phyloP scores from a whole-genome alignment of 495 filamentous ascomycete genomes.

The Clohesyomyces aquaticus region DNA sequence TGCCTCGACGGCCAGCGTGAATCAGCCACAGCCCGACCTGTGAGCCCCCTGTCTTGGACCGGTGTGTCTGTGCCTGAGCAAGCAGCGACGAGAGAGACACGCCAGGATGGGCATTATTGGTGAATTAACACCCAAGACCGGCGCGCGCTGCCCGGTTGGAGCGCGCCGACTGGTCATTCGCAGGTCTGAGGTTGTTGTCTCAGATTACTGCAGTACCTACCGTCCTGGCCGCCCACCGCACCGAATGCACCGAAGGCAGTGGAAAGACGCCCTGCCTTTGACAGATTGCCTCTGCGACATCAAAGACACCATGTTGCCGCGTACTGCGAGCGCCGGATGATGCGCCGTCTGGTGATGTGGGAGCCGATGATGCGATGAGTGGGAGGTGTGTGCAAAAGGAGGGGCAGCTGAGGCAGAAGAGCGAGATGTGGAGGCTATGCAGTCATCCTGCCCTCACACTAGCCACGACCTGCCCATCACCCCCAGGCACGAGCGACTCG shows the following conservation, averaged over 20 bases:
- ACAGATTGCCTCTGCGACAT: not conserved
- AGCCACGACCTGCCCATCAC: slow-evolving; percentile 13
- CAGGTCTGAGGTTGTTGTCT: slow-evolving; percentile 10
- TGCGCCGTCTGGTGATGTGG: slow-evolving; percentile 2
- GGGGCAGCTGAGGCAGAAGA: slow-evolving; percentile 10
- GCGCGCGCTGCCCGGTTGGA: not conserved
- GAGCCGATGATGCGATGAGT: slow-evolving; percentile 5
- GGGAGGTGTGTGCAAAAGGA: not conserved
- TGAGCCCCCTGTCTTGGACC: slow-evolving; percentile 23
- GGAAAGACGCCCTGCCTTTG: not conserved
- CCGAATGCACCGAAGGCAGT: slow-evolving; percentile 6
- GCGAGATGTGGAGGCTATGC: slow-evolving; percentile 24
- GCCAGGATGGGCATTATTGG: slow-evolving; percentile 7
- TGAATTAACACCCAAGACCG: slow-evolving; percentile 7
- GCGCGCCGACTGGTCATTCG: slow-evolving; percentile 27
- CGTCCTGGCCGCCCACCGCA: not conserved
- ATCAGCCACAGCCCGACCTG: slow-evolving; percentile 24
- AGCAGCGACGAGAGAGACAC: not conserved
- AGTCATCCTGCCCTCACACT: slow-evolving; percentile 12
- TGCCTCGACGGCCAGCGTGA: slow-evolving; percentile 20
- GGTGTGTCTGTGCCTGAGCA: slow-evolving; percentile 32
- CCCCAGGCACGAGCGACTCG: slow-evolving; percentile 8
- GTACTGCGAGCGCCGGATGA: not conserved
- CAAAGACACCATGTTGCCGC: not conserved
- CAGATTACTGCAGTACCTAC: no score